Base-by-base conservation (phyloP, 805 yeast genomes). In the Saccharomycopsis capsularis region DNA sequence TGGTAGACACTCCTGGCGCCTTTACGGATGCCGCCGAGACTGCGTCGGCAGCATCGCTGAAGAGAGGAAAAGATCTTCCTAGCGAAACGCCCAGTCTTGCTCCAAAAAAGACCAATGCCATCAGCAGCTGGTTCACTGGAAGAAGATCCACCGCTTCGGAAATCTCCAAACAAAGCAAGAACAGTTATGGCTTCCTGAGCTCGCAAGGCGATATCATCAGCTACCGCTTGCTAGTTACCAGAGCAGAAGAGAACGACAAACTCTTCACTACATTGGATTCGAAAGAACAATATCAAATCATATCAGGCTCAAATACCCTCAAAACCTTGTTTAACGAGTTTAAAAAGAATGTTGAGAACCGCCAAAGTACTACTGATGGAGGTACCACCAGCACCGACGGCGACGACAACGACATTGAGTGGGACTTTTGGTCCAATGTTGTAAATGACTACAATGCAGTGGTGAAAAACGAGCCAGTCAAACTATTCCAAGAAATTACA, bases 371-470 rank as follows among this genome's bases (percentile, higher is more conserved):
- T 24, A 29, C 13, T n/a, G 34, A 37, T 38, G 23, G 38, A 24
- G 30, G 38, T 25, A 18, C 35, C 7, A 27, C 27, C 15, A 25
- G 13, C 4, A 38, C 6, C 22, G 36, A 29, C 7, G 27, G 36
- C 13, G n/a, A n/a, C n/a, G n/a, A n/a, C n/a, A n/a, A n/a, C n/a
- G 15, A 73, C 23, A 74, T 81, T 42, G 86, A 84, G 60, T 85
- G 93, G 93, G 85, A 84, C 40, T 85, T 87, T 62, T 91, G 98
- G 98, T 76, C 90, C 4, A 69, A 69, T 34, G 85, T 90, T 16
- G 87, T 88, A 3, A 79, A 83, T 54, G 84, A 89, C 62, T 87
- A 88, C 60, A 71, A 80, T n/a, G 60, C 64, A 0, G 80, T 84
- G 6, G 89, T 89, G 1, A 70, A 75, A 46, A 68, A 73, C 19